Evolutionary conservation across 1,139 yeast genomes (phyloP).

Genomic region (Taphrina confusa): DNA sequence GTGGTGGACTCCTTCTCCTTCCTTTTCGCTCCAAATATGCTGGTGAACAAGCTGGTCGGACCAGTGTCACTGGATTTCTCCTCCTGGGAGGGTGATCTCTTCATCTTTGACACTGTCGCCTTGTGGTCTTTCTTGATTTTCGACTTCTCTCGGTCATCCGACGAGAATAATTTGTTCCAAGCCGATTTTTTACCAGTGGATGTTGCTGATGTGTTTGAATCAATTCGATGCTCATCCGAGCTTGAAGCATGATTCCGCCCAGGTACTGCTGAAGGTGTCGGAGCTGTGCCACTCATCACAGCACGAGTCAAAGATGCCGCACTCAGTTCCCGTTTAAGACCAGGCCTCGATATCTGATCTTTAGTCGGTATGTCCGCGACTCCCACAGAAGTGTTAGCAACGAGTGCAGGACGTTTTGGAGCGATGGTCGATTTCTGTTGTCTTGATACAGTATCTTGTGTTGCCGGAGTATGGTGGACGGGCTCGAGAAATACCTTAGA

Average conservation of each 20-base stretch:
- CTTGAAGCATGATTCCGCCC: not conserved
- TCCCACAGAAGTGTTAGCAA: not conserved
- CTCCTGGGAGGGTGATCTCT: slow-evolving; percentile 8
- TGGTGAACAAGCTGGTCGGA: slow-evolving; percentile 27
- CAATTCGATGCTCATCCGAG: not conserved
- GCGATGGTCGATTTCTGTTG: too few species aligned
- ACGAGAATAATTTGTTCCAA: slow-evolving; percentile 26
- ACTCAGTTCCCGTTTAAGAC: slow-evolving; percentile 18
- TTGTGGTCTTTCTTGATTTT: slow-evolving; percentile 6
- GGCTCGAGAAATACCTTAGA: too few species aligned
- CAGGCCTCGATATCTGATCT: slow-evolving; percentile 10
- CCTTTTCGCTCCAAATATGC: slow-evolving; percentile 28
- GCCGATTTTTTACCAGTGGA: slow-evolving; percentile 21
- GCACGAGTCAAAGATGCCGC: slow-evolving; percentile 33
- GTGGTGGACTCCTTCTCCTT: slow-evolving; percentile 14
- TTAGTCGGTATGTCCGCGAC: not conserved
- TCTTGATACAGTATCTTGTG: too few species aligned
- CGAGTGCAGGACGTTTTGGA: not conserved
- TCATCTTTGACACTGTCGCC: not conserved
- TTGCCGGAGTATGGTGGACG: too few species aligned
- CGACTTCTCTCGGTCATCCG: slow-evolving; percentile 19
- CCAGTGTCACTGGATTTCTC: slow-evolving; percentile 6
- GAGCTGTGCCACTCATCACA: slow-evolving; percentile 30
- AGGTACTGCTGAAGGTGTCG: not conserved
- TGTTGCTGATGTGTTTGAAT: not conserved